Percentiles rank a stretch among this genome's conserved stretches.
These are phyloP conservation scores for Fusarium subtropicale DNA, from an alignment of 2,329 filamentous ascomycete genomes.

Conservation along the genomic window DNA sequence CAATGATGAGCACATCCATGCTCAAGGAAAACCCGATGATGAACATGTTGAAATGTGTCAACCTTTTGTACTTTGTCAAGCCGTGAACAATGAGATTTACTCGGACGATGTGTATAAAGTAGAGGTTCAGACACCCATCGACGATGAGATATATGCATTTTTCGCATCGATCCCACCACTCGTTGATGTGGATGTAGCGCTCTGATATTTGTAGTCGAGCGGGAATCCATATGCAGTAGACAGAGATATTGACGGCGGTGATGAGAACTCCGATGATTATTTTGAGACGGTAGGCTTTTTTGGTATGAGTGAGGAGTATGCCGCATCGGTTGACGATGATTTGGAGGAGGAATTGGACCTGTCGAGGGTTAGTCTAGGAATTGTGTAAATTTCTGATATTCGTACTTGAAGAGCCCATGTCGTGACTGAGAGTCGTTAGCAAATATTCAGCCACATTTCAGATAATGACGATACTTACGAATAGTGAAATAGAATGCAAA, in stretches of 20 bases:
- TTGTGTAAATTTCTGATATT: neutral
- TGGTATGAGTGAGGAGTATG: conserved; percentile 41
- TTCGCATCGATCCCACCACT: conserved; percentile 47
- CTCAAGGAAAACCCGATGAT: conserved; percentile 46
- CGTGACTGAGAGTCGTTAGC: conserved; percentile 39
- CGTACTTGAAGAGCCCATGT: conserved; percentile 46
- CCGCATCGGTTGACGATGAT: conserved; percentile 47
- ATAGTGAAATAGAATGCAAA: conserved; percentile 48
- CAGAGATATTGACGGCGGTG: conserved; percentile 45
- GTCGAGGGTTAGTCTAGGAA: neutral
- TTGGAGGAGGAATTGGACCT: conserved; percentile 44
- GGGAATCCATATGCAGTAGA: conserved; percentile 46
- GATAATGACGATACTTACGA: conserved; percentile 24
- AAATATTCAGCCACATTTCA: fast-evolving
- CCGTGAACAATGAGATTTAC: conserved; percentile 39
- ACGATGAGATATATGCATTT: conserved; percentile 48
- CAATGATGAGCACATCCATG: conserved; percentile 46
- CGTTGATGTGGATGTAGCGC: conserved; percentile 43
- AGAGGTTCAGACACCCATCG: conserved; percentile 41
- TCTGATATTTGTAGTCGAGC: conserved; percentile 42
- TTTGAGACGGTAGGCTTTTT: conserved; percentile 37
- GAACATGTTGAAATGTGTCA: conserved; percentile 47
- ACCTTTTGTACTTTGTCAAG: conserved; percentile 42
- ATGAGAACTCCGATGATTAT: conserved; percentile 38
- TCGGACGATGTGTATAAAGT: conserved; percentile 45